Conservation (phyloP, 441 rosid genomes). For the Sinapis alba region DNA sequence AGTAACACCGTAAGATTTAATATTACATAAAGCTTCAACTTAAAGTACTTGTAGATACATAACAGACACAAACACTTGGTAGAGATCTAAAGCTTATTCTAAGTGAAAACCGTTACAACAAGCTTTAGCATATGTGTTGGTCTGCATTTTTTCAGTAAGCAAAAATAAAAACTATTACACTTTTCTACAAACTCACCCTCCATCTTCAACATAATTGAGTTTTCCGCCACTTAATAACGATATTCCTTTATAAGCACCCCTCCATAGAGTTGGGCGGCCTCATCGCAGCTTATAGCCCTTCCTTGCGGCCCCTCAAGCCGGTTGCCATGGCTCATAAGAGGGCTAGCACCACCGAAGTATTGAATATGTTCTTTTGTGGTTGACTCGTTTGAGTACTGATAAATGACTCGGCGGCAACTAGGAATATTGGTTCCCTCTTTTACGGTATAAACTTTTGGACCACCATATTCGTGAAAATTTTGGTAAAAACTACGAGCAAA, state of each 20-base stretch:
- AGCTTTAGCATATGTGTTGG: conserved; percentile 33
- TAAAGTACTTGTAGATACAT: conserved; percentile 13
- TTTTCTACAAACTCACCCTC: conserved; percentile 9
- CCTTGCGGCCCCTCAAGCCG: conserved; percentile 15
- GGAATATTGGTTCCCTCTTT: conserved; percentile 4
- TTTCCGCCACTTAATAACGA: conserved; percentile 15
- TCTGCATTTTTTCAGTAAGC: conserved; percentile 13
- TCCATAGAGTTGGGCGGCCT: conserved; percentile 32
- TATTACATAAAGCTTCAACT: conserved; percentile 20
- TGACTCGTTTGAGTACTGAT: conserved; percentile 15
- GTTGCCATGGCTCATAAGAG: conserved; percentile 10
- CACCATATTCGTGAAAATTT: conserved; percentile 18
- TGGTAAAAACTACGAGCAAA: conserved; percentile 11
- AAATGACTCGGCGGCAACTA: conserved; percentile 13
- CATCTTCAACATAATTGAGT: conserved; percentile 18
- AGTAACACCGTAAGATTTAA: conserved; percentile 16
- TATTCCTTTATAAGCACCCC: conserved; percentile 39
- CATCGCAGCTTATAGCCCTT: conserved; percentile 31
- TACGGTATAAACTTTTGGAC: conserved; percentile 27
- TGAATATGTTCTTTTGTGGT: conserved; percentile 12
- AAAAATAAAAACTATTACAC: conserved; percentile 16
- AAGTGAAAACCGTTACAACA: conserved; percentile 5
- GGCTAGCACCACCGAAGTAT: conserved; percentile 15
- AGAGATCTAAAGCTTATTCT: conserved; percentile 26
- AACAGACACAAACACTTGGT: conserved; percentile 34